Evolutionary conservation across 306 rosid genomes (phyloP).

Genomic region (Corylus americana): DNA sequence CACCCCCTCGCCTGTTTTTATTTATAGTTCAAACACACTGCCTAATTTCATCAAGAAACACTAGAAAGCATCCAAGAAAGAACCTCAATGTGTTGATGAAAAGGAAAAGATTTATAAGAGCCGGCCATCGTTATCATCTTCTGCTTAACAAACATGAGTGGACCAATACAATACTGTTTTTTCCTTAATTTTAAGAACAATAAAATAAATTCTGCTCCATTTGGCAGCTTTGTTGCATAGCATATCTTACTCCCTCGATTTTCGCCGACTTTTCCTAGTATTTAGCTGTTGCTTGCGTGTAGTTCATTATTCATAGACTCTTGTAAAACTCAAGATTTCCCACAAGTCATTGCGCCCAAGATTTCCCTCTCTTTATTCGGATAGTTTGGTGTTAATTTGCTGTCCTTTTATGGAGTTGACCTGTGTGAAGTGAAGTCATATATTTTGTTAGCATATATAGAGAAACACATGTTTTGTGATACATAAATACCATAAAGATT

Average conservation of each 20-base stretch:
- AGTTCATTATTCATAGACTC: neutral
- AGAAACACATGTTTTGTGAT: neutral
- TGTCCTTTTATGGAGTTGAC: conserved; percentile 7
- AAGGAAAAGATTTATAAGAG: neutral
- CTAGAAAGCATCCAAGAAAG: too few relatives aligned
- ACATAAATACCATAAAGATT: neutral
- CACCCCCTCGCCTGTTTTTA: too few relatives aligned
- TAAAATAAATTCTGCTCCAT: neutral
- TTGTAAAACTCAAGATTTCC: neutral
- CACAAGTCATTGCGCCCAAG: too few relatives aligned
- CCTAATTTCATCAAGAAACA: too few relatives aligned
- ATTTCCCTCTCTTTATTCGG: neutral
- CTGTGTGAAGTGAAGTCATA: neutral
- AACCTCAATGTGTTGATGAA: neutral
- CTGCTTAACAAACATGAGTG: neutral
- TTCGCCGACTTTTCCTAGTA: neutral
- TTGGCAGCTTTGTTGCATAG: conserved; percentile 6
- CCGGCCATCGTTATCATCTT: neutral
- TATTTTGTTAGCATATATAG: neutral
- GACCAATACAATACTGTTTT: neutral
- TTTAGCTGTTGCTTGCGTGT: conserved; percentile 21
- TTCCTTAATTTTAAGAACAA: neutral
- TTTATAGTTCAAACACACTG: neutral
- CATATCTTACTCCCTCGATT: conserved; percentile 4
- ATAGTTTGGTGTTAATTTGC: neutral